Evolutionary conservation across 768 basidiomycete genomes (phyloP).

Genomic region (Psilocybe tampanensis): DNA sequence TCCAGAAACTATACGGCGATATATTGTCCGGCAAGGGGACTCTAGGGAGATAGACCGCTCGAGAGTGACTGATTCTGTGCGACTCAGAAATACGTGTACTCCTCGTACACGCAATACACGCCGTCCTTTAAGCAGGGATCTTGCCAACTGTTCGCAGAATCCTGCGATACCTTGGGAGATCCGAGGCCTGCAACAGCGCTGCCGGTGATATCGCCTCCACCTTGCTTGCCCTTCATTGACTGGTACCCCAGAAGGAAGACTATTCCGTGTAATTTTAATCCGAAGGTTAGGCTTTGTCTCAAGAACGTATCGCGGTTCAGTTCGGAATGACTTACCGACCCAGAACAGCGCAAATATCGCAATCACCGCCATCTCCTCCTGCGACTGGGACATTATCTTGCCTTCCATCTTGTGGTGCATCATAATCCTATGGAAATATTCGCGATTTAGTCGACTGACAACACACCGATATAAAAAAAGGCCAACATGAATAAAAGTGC

Average conservation of each 20-base stretch:
- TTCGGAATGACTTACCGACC: constrained; percentile 56
- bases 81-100: constrained; percentile 39
- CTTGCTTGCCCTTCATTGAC: constrained; percentile 33
- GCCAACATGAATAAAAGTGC: constrained; percentile 68
- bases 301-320: not conserved
- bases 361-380: constrained; percentile 76
- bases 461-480: not conserved
- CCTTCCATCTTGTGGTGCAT: constrained; percentile 68
- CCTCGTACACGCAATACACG: constrained; percentile 71
- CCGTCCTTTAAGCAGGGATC: constrained; percentile 60
- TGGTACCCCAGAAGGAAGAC: constrained; percentile 48
- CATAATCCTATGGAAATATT: constrained; percentile 48
- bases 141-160: constrained; percentile 13
- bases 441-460: not conserved
- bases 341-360: constrained; percentile 74
- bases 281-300: not conserved
- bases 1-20: not conserved
- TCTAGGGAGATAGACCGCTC: not conserved
- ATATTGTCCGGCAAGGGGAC: not conserved
- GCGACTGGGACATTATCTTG: constrained; percentile 63
- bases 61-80: not conserved
- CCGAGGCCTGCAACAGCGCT: constrained; percentile 21
- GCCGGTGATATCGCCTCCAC: constrained; percentile 24
- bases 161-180: constrained; percentile 14
- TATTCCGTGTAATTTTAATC: constrained; percentile 13